Evolutionary conservation across 148 eudicot species (phyloP).

Genomic region (Linanthus parryae): DNA sequence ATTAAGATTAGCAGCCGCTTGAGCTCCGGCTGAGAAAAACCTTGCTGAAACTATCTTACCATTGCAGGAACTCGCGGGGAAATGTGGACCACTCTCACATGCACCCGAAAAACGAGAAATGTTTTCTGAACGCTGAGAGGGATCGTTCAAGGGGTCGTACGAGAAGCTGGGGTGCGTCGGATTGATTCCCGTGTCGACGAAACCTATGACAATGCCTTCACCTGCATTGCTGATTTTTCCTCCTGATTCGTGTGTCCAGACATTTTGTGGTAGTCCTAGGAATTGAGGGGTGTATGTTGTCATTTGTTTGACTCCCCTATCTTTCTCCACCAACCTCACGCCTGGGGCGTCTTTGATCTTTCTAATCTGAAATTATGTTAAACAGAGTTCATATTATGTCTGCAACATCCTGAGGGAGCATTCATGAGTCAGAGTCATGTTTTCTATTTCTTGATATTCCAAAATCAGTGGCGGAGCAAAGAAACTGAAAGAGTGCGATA

Average conservation of each 20-base stretch:
- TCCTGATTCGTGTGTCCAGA: constrained; percentile 40
- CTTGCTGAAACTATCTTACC: constrained; percentile 86
- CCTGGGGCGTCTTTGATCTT: constrained; percentile 44
- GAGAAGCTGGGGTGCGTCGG: constrained; percentile 86
- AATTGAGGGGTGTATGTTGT: constrained; percentile 76
- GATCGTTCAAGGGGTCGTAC: constrained; percentile 18
- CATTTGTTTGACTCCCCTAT: constrained; percentile 71
- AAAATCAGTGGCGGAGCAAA: too few species aligned
- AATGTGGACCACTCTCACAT: constrained; percentile 71
- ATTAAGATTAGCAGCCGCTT: constrained; percentile 61
- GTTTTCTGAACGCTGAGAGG: constrained; percentile 6
- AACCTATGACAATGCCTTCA: constrained; percentile 82
- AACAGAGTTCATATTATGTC: too few species aligned
- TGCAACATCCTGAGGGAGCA: too few species aligned
- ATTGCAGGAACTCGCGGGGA: constrained; percentile 66
- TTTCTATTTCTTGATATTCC: too few species aligned
- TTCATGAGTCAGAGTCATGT: too few species aligned
- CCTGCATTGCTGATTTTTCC: constrained; percentile 45
- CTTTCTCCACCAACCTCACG: constrained; percentile 62
- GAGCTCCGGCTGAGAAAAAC: constrained; percentile 81
- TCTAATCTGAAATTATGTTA: constrained; percentile 28
- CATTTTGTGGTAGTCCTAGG: constrained; percentile 43
- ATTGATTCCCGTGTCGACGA: constrained; percentile 83
- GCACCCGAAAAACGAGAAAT: constrained; percentile 38
- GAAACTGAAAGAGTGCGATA: too few species aligned